Evolutionary conservation across 331 rosid genomes (phyloP), one percentile per base, ranked within the genome.

Genomic region (Pyracantha coccinea): DNA sequence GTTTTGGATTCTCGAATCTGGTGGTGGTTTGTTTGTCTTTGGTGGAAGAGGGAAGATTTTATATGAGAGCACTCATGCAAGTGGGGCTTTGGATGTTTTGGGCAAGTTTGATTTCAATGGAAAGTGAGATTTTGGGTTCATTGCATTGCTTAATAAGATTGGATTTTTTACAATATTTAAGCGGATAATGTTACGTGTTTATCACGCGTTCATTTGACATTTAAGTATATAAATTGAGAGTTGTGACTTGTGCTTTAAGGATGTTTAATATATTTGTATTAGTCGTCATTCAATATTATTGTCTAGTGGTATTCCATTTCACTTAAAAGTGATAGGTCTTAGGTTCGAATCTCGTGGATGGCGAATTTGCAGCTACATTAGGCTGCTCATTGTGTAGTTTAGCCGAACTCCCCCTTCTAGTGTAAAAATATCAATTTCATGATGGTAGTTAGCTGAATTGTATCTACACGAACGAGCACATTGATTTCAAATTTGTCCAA

Each of bases 211-310:
- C 7, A 5, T 0, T 16, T 23, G 0, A 23, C 0, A 23, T 21
- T 23, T 23, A 8, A n/a, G 13, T 54, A 58, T 58, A 61, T 25
- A 17, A 25, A 14, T 5, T 60, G 5, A 25, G 20, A 60, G 19
- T 25, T 3, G 8, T 2, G 2, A 6, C n/a, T 1, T 50, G 20
- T 6, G 8, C 2, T 17, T 50, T 6, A 50, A 0, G 20, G 9
- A 50, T 16, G 20, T 16, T 50, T 16, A 6, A 50, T 50, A 50
- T 15, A 17, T 16, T 50, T 6, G n/a, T 50, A 6, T 50, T 50
- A 15, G 9, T 50, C 9, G 9, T 0, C 0, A 38, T 0, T 38
- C 1, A 28, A 0, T 38, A 38, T 0, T 38, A 38, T 3, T 1
- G 0, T 38, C 0, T 38, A 2, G 4, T 38, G 4, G 0, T 38